Percentiles rank a stretch among this genome's conserved stretches.
Conservation (phyloP, 352 stramenopile species). For the Phytophthora capsici region DNA sequence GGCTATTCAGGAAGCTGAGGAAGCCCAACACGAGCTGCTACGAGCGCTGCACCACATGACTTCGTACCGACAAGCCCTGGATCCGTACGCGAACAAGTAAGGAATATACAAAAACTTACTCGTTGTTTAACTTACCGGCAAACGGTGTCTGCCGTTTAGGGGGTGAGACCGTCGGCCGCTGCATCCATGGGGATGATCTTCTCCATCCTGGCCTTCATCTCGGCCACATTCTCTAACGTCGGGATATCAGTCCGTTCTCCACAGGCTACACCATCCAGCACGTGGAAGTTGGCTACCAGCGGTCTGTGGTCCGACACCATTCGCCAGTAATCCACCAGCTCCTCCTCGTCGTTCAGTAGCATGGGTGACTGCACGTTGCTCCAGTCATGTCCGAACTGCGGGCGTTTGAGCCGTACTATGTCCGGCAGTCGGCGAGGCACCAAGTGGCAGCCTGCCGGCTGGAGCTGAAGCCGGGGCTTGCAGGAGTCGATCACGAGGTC, state of each 20-base stretch:
- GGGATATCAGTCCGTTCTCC: conserved; percentile 4
- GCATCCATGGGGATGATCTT: conserved; percentile 23
- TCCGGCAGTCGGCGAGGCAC: conserved; percentile 71
- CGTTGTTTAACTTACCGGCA: conserved; percentile 40
- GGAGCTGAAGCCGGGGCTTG: conserved; percentile 49
- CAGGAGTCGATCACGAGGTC: neutral
- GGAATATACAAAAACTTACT: conserved; percentile 28
- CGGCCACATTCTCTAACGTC: conserved; percentile 29
- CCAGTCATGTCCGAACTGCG: conserved; percentile 81
- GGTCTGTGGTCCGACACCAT: conserved; percentile 83
- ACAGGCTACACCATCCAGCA: conserved; percentile 30
- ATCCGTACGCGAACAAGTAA: conserved; percentile 29
- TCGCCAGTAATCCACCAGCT: conserved; percentile 84
- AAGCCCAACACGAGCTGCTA: conserved; percentile 53
- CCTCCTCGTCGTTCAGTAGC: conserved; percentile 56
- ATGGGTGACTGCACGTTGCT: conserved; percentile 46
- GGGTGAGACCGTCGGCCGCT: conserved; percentile 34
- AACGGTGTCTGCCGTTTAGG: conserved; percentile 21
- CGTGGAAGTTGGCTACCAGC: conserved; percentile 69
- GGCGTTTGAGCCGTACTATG: conserved; percentile 72
- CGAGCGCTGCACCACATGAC: conserved; percentile 43
- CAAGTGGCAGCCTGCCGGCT: conserved; percentile 64
- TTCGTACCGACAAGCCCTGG: conserved; percentile 46
- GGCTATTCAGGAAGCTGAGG: conserved; percentile 52
- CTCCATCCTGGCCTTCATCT: conserved; percentile 32